These are phyloP conservation scores for Tricholoma furcatifolium DNA, from an alignment of 768 basidiomycete genomes.

Conservation along the genomic window DNA sequence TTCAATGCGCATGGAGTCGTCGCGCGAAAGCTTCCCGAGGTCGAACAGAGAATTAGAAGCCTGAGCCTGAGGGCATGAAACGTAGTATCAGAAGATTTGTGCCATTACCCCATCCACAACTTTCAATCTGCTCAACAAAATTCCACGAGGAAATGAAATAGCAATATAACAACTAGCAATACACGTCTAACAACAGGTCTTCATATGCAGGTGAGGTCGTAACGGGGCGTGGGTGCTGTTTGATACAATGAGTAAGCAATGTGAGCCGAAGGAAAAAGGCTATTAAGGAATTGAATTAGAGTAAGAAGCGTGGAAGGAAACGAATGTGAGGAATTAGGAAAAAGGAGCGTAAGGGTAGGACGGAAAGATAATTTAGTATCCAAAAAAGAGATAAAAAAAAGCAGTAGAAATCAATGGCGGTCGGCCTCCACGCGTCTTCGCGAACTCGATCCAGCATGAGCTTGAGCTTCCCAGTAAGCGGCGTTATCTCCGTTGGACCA, in stretches of 20 bases:
- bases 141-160: neutral
- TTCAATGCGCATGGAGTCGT: too few species aligned
- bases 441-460: constrained; percentile 29
- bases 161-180: constrained; percentile 10
- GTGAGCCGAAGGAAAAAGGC: neutral
- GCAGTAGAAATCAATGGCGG: constrained; percentile 18
- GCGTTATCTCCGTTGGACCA: constrained; percentile 73
- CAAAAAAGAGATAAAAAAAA: constrained; percentile 1
- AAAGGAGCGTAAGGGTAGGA: constrained; percentile 18
- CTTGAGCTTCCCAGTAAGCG: constrained; percentile 60
- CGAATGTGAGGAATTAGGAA: constrained; percentile 15
- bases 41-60: too few species aligned
- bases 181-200: constrained; percentile 11
- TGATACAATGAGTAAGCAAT: constrained; percentile 8
- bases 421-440: constrained; percentile 34
- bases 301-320: neutral
- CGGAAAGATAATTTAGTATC: neutral
- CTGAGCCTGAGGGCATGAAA: too few species aligned
- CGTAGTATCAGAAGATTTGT: too few species aligned
- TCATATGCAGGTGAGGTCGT: constrained; percentile 5
- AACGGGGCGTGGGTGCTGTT: constrained; percentile 10
- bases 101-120: neutral
- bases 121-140: neutral
- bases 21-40: too few species aligned
- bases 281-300: constrained; percentile 1